Conservation (phyloP, 2,329 filamentous ascomycete species). For the Claviceps quebecensis region DNA sequence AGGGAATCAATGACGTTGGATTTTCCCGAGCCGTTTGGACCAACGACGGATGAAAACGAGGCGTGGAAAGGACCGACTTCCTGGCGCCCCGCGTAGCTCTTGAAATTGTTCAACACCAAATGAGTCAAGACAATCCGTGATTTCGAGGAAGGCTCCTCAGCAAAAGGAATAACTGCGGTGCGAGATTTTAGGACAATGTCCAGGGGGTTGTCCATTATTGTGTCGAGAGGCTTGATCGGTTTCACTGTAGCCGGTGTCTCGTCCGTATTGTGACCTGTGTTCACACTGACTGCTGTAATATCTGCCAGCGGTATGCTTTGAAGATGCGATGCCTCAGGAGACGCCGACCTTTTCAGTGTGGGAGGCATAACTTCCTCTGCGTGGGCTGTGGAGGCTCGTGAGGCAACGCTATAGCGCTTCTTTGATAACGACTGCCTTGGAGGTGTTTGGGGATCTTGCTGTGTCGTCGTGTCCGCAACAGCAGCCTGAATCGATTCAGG, state of each 20-base stretch:
- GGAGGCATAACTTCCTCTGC: constrained; percentile 26
- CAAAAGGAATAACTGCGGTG: constrained; percentile 49
- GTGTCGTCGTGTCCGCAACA: constrained; percentile 21
- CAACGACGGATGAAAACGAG: constrained; percentile 95
- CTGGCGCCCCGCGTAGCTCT: constrained; percentile 92
- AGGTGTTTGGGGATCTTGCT: constrained; percentile 18
- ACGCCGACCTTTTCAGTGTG: constrained; percentile 38
- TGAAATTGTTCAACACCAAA: constrained; percentile 89
- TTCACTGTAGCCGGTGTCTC: constrained; percentile 35
- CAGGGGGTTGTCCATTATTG: constrained; percentile 75
- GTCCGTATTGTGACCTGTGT: constrained; percentile 21
- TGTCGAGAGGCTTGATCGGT: constrained; percentile 62
- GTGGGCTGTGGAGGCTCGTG: constrained; percentile 25
- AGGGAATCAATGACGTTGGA: constrained; percentile 98
- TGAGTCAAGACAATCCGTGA: constrained; percentile 86
- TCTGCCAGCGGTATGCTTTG: constrained; percentile 52
- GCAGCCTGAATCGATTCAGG: constrained; percentile 19
- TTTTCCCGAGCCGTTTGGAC: constrained; percentile 94
- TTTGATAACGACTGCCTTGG: constrained; percentile 36
- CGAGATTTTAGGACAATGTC: constrained; percentile 85
- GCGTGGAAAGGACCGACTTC: constrained; percentile 93
- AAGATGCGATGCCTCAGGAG: constrained; percentile 38
- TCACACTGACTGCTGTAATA: constrained; percentile 54
- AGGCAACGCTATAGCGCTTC: constrained; percentile 51
- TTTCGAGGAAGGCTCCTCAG: constrained; percentile 65